These are phyloP conservation scores for Metarhizium sp. DNA, from an alignment of 2,329 filamentous ascomycete species.

Conservation along the genomic window DNA sequence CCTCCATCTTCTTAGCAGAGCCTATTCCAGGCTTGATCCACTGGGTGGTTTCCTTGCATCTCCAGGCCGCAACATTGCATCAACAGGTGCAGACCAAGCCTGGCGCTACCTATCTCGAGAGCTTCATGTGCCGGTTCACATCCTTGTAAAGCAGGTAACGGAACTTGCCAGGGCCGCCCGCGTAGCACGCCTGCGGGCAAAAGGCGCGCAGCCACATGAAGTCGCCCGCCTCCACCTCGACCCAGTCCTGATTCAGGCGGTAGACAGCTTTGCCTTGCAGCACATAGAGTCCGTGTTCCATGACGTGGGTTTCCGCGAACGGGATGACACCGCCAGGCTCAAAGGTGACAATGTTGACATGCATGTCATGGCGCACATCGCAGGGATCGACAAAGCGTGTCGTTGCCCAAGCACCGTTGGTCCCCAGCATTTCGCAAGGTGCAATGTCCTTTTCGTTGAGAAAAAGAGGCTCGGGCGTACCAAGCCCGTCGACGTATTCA, in stretches of 20 bases:
- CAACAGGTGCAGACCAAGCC: background rate
- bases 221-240: conserved; percentile 6
- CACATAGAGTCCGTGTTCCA: conserved; percentile 7
- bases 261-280: conserved; percentile 6
- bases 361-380: conserved; percentile 7
- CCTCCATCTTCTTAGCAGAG: too few relatives aligned
- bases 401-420: conserved; percentile 4
- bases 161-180: conserved; percentile 4
- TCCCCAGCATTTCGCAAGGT: conserved; percentile 1
- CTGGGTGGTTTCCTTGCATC: too few relatives aligned
- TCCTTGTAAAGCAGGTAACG: conserved; percentile 7
- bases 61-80: too few relatives aligned
- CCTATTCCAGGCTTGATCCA: too few relatives aligned
- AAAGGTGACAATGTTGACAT: conserved; percentile 5
- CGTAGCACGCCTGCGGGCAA: conserved; percentile 7
- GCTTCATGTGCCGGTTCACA: conserved; percentile 6
- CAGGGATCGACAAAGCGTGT: conserved; percentile 6
- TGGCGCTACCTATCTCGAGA: background rate
- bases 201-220: conserved; percentile 8
- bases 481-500: background rate
- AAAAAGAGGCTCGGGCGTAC: background rate
- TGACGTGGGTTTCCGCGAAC: conserved; percentile 7
- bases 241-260: conserved; percentile 6
- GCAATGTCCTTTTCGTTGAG: conserved; percentile 1
- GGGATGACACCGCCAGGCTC: conserved; percentile 5